phyloP scores from a whole-genome alignment of 805 yeast species.

The Ogataea thermomethanolica region DNA sequence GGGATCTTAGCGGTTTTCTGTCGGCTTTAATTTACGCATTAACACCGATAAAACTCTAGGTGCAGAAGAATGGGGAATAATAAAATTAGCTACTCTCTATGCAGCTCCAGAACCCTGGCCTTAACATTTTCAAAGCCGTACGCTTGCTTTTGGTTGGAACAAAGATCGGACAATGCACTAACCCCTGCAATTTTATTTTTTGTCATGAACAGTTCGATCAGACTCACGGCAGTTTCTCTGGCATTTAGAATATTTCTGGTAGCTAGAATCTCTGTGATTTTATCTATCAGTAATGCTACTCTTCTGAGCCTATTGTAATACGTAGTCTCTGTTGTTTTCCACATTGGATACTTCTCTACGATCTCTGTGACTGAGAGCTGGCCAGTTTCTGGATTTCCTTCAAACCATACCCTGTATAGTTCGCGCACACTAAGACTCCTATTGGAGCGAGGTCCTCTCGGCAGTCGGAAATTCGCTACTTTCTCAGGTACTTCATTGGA shows the following conservation, averaged over 20 bases:
- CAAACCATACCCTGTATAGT: conserved; percentile 15
- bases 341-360: conserved; percentile 9
- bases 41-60: not conserved
- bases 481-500: conserved; percentile 5
- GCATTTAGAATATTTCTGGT: not conserved
- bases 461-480: conserved; percentile 11
- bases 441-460: conserved; percentile 17
- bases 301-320: conserved; percentile 15
- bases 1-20: too few species aligned
- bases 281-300: conserved; percentile 14
- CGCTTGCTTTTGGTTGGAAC: conserved; percentile 18
- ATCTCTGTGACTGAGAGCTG: conserved; percentile 13
- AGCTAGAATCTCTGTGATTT: conserved; percentile 5
- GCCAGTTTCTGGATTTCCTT: conserved; percentile 7
- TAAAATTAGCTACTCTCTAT: too few species aligned
- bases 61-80: too few species aligned
- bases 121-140: conserved; percentile 8
- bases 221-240: conserved; percentile 6
- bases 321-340: conserved; percentile 17
- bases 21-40: not conserved
- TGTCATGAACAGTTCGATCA: conserved; percentile 13
- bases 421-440: conserved; percentile 12
- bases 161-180: conserved; percentile 18
- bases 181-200: conserved; percentile 12
- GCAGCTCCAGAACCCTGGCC: conserved; percentile 1